These are phyloP conservation scores for Leccinum ochraceum DNA, from an alignment of 768 basidiomycete genomes.

Conservation along the genomic window DNA sequence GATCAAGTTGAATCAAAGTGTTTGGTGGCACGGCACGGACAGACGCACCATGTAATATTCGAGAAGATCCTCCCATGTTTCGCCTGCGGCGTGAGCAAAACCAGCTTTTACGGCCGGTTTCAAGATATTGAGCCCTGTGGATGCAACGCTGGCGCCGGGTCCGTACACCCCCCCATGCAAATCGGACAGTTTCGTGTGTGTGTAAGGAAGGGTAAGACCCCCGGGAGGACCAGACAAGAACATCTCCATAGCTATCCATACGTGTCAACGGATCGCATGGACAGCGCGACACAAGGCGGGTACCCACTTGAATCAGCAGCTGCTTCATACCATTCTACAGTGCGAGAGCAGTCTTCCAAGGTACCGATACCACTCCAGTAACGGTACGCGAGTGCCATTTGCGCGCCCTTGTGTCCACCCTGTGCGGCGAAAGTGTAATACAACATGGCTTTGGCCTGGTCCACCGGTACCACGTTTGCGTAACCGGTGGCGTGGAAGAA, in stretches of 20 bases:
- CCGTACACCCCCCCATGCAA: slow-evolving; percentile 93
- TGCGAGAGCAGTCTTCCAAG: slow-evolving; percentile 74
- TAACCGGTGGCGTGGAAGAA: slow-evolving; percentile 93
- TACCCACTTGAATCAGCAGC: slow-evolving; percentile 80
- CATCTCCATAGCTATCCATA: slow-evolving; percentile 65
- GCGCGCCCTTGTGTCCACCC: slow-evolving; percentile 81
- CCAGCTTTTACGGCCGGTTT: slow-evolving; percentile 84
- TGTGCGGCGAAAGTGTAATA: slow-evolving; percentile 95
- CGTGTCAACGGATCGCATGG: slow-evolving; percentile 1
- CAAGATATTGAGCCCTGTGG: slow-evolving; percentile 72
- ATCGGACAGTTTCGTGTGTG: slow-evolving; percentile 83
- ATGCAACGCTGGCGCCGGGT: slow-evolving; percentile 91
- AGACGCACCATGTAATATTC: slow-evolving; percentile 82
- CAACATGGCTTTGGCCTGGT: slow-evolving; percentile 82
- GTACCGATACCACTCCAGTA: slow-evolving; percentile 97
- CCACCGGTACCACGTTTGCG: slow-evolving; percentile 55
- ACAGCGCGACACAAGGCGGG: slow-evolving; percentile 25
- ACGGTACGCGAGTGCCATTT: slow-evolving; percentile 92
- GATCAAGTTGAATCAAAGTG: slow-evolving; percentile 1
- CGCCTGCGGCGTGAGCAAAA: slow-evolving; percentile 80
- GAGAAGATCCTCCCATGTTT: slow-evolving; percentile 91
- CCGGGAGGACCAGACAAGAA: slow-evolving; percentile 89
- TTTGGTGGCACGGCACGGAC: background rate
- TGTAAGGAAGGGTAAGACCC: slow-evolving; percentile 81
- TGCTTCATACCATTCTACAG: slow-evolving; percentile 85